phyloP scores from a whole-genome alignment of 371 early-diverging fungal genomes.

The Syncephalastrum racemosum region DNA sequence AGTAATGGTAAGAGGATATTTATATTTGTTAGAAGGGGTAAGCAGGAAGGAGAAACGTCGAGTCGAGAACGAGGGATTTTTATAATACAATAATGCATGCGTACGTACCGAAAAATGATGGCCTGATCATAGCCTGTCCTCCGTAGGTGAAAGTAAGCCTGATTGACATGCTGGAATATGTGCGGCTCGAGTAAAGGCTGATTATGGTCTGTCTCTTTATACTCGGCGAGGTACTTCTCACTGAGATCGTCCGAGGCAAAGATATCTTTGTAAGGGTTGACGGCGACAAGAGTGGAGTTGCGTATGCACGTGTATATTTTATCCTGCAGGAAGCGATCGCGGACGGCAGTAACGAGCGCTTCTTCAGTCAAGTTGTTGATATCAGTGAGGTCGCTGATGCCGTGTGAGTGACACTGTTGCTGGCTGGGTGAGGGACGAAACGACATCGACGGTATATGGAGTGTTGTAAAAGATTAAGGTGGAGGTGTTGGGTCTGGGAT shows the following conservation, averaged over 20 bases:
- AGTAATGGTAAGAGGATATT: neutral
- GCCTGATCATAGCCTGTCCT: constrained; percentile 78
- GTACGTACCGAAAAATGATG: constrained; percentile 63
- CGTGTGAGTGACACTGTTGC: no score
- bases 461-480: no score
- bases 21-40: no score
- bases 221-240: constrained; percentile 70
- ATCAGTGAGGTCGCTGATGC: constrained; percentile 33
- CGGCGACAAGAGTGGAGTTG: constrained; percentile 52
- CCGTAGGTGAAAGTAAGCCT: constrained; percentile 75
- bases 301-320: constrained; percentile 67
- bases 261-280: constrained; percentile 49
- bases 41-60: no score
- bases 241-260: constrained; percentile 25
- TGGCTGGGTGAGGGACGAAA: no score
- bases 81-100: no score
- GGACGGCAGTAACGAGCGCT: constrained; percentile 51
- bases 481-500: no score
- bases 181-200: constrained; percentile 67
- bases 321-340: constrained; percentile 58
- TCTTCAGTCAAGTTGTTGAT: constrained; percentile 47
- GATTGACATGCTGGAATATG: constrained; percentile 74
- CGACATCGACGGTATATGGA: no score
- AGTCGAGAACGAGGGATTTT: no score
- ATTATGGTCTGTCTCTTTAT: constrained; percentile 42